phyloP scores from a whole-genome alignment of 306 rosid genomes.

The Dalbergia cultrata region DNA sequence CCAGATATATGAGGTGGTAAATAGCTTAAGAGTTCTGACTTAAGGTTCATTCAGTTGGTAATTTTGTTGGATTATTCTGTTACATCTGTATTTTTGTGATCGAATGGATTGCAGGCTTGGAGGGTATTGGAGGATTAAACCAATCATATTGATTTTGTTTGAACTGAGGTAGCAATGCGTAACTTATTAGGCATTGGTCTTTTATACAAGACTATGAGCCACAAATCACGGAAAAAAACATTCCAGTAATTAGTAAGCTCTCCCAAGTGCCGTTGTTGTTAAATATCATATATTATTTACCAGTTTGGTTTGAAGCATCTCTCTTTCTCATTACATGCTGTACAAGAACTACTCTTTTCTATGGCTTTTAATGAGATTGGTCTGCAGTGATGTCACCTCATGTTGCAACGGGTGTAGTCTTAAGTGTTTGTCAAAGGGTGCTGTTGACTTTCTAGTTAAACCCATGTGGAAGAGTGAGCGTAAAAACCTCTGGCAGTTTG shows the following conservation, averaged over 20 bases:
- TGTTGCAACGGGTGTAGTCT: constrained; percentile 95
- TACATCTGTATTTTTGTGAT: constrained; percentile 52
- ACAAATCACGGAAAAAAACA: constrained; percentile 69
- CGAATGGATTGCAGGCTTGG: constrained; percentile 90
- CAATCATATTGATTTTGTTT: constrained; percentile 81
- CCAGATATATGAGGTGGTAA: too few relatives aligned
- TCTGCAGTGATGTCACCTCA: constrained; percentile 99
- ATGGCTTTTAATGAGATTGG: constrained; percentile 61
- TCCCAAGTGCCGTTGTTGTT: constrained; percentile 30
- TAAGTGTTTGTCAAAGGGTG: constrained; percentile 97
- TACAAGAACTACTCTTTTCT: constrained; percentile 47
- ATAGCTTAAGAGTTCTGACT: too few relatives aligned
- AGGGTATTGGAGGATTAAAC: constrained; percentile 82
- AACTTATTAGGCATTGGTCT: constrained; percentile 85
- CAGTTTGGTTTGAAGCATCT: constrained; percentile 43
- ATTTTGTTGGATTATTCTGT: too few relatives aligned
- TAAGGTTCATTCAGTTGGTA: too few relatives aligned
- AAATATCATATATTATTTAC: not conserved
- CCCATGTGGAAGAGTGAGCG: constrained; percentile 98
- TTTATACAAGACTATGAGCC: constrained; percentile 84
- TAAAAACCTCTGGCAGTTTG: constrained; percentile 97
- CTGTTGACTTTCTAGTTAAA: constrained; percentile 93
- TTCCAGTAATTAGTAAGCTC: constrained; percentile 94
- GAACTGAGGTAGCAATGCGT: constrained; percentile 95
- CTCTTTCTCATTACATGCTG: constrained; percentile 54